Evolutionary conservation across 2,329 filamentous ascomycete species (phyloP).

Genomic region (Macroventuria anomochaeta): DNA sequence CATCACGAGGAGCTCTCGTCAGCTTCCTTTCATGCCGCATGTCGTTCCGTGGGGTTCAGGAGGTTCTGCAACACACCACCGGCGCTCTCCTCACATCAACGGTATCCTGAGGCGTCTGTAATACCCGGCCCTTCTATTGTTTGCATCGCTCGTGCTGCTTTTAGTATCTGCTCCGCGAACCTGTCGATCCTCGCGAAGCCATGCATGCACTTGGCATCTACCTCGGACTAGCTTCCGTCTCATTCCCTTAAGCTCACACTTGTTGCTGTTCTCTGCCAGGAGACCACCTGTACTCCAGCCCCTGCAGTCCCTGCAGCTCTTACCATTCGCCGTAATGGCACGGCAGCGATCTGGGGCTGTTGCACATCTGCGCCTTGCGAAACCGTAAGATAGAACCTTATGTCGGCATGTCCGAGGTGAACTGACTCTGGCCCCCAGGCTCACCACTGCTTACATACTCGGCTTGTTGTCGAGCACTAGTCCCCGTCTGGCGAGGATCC

Average conservation of each 20-base stretch:
- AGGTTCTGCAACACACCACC: too few species aligned
- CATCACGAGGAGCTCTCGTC: background rate
- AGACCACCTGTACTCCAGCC: background rate
- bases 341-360: background rate
- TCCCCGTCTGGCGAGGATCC: constrained; percentile 29
- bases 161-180: constrained; percentile 15
- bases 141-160: constrained; percentile 4
- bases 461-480: constrained; percentile 36
- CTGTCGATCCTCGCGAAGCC: constrained; percentile 8
- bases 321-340: constrained; percentile 14
- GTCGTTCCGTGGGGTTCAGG: background rate
- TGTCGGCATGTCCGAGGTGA: constrained; percentile 4
- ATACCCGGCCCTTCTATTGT: constrained; percentile 5
- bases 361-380: constrained; percentile 14
- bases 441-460: constrained; percentile 38
- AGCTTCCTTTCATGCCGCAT: background rate
- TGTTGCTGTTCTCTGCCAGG: constrained; percentile 9
- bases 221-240: constrained; percentile 14
- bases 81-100: background rate
- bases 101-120: background rate
- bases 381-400: constrained; percentile 7
- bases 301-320: background rate
- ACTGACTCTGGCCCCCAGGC: constrained; percentile 16
- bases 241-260: constrained; percentile 21
- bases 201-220: constrained; percentile 12